Evolutionary conservation across 2,329 filamentous ascomycete species (phyloP).

Genomic region (Trichoderma pleuroti): DNA sequence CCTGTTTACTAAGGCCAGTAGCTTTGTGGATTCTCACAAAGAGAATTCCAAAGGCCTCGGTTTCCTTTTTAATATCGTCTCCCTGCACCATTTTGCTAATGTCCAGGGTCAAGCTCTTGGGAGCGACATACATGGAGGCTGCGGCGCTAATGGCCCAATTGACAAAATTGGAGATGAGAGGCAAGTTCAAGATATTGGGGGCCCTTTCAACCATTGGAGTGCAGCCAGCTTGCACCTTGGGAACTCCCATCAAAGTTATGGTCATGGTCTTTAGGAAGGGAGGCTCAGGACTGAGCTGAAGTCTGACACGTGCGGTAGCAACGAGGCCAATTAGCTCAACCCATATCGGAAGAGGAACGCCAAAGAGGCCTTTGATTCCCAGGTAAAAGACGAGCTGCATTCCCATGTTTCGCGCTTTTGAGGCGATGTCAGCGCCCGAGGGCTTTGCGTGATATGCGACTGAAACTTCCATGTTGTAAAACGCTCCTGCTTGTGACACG

Average conservation of each 20-base stretch:
- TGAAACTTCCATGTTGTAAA: constrained; percentile 87
- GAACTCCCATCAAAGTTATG: constrained; percentile 90
- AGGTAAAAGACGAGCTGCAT: constrained; percentile 96
- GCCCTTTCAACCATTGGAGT: constrained; percentile 89
- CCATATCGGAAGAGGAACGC: constrained; percentile 81
- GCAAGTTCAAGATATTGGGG: constrained; percentile 86
- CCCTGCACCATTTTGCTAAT: constrained; percentile 86
- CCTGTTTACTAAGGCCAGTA: constrained; percentile 84
- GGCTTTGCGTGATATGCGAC: constrained; percentile 89
- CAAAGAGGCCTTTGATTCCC: constrained; percentile 83
- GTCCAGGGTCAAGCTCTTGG: constrained; percentile 90
- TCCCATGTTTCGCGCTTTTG: constrained; percentile 91
- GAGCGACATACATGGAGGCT: constrained; percentile 86
- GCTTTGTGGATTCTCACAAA: constrained; percentile 92
- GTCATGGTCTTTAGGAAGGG: constrained; percentile 91
- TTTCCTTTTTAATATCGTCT: constrained; percentile 88
- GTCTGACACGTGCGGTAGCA: constrained; percentile 75
- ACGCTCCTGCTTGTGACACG: constrained; percentile 85
- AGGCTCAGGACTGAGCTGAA: constrained; percentile 84
- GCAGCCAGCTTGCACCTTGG: constrained; percentile 84
- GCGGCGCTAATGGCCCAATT: constrained; percentile 90
- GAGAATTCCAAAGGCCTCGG: constrained; percentile 79
- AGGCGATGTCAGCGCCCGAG: constrained; percentile 63
- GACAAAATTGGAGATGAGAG: constrained; percentile 92
- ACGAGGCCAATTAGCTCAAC: constrained; percentile 90